phyloP scores from a whole-genome alignment of 2,329 filamentous ascomycete species.

The Metarhizium brunneum region DNA sequence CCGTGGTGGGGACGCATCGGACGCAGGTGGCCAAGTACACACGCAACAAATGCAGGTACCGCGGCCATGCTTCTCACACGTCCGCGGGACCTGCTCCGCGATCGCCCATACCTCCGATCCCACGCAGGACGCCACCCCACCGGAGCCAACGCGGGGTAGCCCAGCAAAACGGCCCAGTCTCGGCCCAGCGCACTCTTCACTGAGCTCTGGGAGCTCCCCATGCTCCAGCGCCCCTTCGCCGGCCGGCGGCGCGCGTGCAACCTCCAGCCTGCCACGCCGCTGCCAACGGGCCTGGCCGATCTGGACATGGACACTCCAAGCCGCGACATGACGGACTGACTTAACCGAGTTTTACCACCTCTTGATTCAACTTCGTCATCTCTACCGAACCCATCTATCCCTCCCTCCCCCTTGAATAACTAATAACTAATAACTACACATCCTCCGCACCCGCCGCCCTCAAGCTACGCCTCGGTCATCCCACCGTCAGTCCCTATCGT shows the following conservation, averaged over 20 bases:
- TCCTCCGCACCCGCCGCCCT: too few relatives aligned
- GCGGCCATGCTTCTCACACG: not conserved
- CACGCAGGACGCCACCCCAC: constrained; percentile 1
- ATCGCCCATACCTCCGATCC: not conserved
- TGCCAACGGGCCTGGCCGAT: not conserved
- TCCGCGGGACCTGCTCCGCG: not conserved
- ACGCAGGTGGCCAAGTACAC: not conserved
- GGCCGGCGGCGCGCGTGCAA: not conserved
- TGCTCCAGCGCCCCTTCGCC: not conserved
- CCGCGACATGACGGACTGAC: too few relatives aligned
- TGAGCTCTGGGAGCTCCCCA: not conserved
- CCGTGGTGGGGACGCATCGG: too few relatives aligned
- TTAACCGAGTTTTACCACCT: too few relatives aligned
- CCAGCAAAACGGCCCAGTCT: too few relatives aligned
- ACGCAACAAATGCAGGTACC: not conserved
- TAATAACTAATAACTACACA: too few relatives aligned
- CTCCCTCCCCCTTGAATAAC: too few relatives aligned
- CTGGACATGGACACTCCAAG: too few relatives aligned
- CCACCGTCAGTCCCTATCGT: too few relatives aligned
- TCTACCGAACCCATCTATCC: too few relatives aligned
- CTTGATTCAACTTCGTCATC: too few relatives aligned
- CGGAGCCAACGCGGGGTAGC: constrained; percentile 3
- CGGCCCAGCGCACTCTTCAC: not conserved
- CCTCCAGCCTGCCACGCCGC: not conserved
- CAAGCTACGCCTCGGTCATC: too few relatives aligned